phyloP scores from a whole-genome alignment of 2,329 filamentous ascomycete species.

The Xylaria sp. region DNA sequence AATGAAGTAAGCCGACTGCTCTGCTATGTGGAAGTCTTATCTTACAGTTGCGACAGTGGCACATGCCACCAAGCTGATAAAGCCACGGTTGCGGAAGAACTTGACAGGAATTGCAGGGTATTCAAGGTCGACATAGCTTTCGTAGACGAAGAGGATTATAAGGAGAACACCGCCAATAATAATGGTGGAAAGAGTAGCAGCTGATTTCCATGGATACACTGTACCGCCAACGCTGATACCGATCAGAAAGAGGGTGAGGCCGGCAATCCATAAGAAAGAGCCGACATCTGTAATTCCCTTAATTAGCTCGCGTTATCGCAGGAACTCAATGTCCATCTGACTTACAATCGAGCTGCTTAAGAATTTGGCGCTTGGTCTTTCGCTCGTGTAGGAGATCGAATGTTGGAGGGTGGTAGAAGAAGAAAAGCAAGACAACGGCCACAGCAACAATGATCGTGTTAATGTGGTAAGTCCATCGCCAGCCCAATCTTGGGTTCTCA shows the following conservation, averaged over 20 bases:
- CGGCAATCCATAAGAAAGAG: slow-evolving; percentile 57
- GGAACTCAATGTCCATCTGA: background rate
- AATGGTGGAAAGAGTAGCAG: slow-evolving; percentile 53
- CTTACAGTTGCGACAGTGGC: slow-evolving; percentile 51
- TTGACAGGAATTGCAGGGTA: slow-evolving; percentile 52
- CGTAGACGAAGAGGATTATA: slow-evolving; percentile 52
- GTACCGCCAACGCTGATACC: slow-evolving; percentile 58
- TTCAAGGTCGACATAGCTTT: slow-evolving; percentile 50
- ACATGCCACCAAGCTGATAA: slow-evolving; percentile 51
- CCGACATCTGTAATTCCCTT: slow-evolving; percentile 48
- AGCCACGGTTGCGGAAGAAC: slow-evolving; percentile 53
- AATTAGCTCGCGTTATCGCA: background rate
- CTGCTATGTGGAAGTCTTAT: background rate
- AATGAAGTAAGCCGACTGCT: slow-evolving; percentile 9
- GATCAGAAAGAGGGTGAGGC: slow-evolving; percentile 58
- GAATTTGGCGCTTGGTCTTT: slow-evolving; percentile 51
- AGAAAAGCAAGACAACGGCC: slow-evolving; percentile 50
- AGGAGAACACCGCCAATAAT: slow-evolving; percentile 50
- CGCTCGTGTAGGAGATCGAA: slow-evolving; percentile 54
- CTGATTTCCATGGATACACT: slow-evolving; percentile 56
- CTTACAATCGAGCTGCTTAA: slow-evolving; percentile 53
- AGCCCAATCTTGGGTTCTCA: slow-evolving; percentile 50
- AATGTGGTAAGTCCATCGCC: slow-evolving; percentile 56
- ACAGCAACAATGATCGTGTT: slow-evolving; percentile 53
- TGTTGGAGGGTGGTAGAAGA: slow-evolving; percentile 56